A percentile compares a stretch with the other conserved stretches of the same genome.
phyloP scores from a whole-genome alignment of 352 stramenopile species.

The Globisporangium solare region DNA sequence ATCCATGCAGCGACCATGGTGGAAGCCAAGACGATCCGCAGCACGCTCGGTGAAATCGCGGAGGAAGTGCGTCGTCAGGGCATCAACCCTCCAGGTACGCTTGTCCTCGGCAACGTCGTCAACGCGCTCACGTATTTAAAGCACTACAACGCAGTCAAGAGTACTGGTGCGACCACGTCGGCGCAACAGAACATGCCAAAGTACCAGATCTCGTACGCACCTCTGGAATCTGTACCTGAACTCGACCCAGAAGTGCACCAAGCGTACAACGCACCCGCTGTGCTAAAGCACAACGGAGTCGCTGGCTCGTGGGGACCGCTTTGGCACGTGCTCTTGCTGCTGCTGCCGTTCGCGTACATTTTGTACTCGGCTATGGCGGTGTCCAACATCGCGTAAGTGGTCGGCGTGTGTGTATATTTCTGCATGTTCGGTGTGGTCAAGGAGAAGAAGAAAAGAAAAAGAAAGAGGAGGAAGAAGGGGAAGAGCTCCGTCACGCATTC shows the following conservation, averaged over 20 bases:
- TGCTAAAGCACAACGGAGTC: conserved; percentile 6
- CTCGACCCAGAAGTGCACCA: conserved; percentile 61
- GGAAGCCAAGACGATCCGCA: conserved; percentile 84
- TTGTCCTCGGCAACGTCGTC: conserved; percentile 94
- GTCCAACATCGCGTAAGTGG: conserved; percentile 15
- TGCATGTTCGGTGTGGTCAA: not conserved
- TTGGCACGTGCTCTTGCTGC: conserved; percentile 22
- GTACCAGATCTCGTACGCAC: conserved; percentile 69
- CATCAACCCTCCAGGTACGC: conserved; percentile 90
- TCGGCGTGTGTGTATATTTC: not conserved
- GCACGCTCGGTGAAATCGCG: conserved; percentile 87
- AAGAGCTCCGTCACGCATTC: not conserved
- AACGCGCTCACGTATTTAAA: conserved; percentile 64
- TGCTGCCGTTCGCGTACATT: conserved; percentile 20
- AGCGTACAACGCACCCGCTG: conserved; percentile 25
- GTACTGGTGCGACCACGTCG: conserved; percentile 13
- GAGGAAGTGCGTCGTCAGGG: conserved; percentile 77
- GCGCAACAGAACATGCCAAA: conserved; percentile 19
- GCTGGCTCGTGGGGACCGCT: conserved; percentile 5
- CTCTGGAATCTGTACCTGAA: conserved; percentile 38
- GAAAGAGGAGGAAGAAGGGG: not conserved
- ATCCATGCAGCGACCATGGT: conserved; percentile 91
- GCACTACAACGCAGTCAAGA: conserved; percentile 52
- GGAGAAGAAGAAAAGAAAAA: no score
- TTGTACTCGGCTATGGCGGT: conserved; percentile 9